Evolutionary conservation across 202 grass and related monocot species (phyloP), one percentile per base, ranked within the genome.

Genomic region (Tripidium arundinaceum): DNA sequence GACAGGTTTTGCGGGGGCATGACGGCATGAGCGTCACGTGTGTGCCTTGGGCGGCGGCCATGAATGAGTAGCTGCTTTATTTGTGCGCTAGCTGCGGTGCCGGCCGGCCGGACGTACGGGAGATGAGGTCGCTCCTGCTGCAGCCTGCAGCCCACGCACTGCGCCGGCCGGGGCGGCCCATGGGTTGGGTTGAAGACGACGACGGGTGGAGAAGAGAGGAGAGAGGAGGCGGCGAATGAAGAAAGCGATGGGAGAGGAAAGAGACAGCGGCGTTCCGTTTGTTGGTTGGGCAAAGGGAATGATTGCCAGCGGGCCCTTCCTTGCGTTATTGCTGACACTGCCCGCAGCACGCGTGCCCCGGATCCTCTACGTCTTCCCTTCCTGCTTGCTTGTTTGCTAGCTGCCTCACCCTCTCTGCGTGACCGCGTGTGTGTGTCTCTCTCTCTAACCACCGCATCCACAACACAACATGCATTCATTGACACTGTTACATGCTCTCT

Each of bases 1-100:
- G 36, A 58, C 26, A 46, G 49, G 49, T 14, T 61, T 55, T 55
- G 19, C 22, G 68, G 76, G 61, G 26, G 47, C 77, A 72, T 49
- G 86, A 81, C 77, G 82, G 82, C 83, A 82, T 74, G 74, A 86
- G 79, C 40, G 74, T 86, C 87, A 89, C 87, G 74, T 89, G 87
- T 15, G 47, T 80, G 76, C 58, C 11, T 60, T 60, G 57, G 21
- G 21, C 10, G 22, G 57, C 57, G 22, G 57, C 57, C 22, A 60
- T 60, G 22, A 24, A 54, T 54, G 49, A 49, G 46, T 47, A 47
- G 41, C 41, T 43, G 43, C 43, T 46, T 49, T 49, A 18, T 18
- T 49, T 49, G 13, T 47, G 45, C 14, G 15, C 45, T 47, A 43
- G 47, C 49, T 54, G 49, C 49, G 18, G 49, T 52, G 49, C 49